Evolutionary conservation across 192 early-diverging fungal genomes (phyloP), one percentile per base, ranked within the genome.

Genomic region (Physocladia obscura): DNA sequence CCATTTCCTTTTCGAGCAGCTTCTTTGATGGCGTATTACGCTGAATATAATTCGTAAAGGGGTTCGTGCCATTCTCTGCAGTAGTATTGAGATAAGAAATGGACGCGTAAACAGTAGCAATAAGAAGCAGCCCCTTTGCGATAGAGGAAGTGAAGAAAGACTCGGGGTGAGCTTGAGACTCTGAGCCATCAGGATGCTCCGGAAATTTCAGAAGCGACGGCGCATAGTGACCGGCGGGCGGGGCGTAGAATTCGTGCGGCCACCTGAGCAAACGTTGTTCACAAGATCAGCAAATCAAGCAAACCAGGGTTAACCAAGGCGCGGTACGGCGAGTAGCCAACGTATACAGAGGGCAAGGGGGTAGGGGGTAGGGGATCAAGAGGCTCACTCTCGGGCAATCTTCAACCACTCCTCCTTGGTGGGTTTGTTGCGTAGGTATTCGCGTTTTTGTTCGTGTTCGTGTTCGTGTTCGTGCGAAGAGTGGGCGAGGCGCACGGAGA

Each of bases 221-320:
- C 21, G 38, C 29, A 26, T 63, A 49, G 26, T 34, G 19, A 31
- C 17, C 35, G 56, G 39, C 19, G 26, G 49, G 64, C 29, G 76
- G 80, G 52, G 75, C 56, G 49, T 75, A 73, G 51, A 76, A 70
- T 49, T 81, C 80, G 61, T 81, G 73, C 27, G 80, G 80, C 80
- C 80, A 81, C 51, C 80, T 81, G 48, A 22, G 26, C 8, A 60
- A 2, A 26, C 31, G 22, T n/a, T n/a, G n/a, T n/a, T n/a, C n/a
- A n/a, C n/a, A n/a, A n/a, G n/a, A n/a, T n/a, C n/a, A n/a, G n/a
- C n/a, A n/a, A n/a, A n/a, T n/a, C n/a, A n/a, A n/a, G n/a, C n/a
- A n/a, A n/a, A n/a, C n/a, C n/a, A n/a, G n/a, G n/a, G n/a, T n/a
- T 1, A 27, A 64, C 47, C 2, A 15, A 27, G 17, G 21, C 34